phyloP scores from a whole-genome alignment of 2,329 filamentous ascomycete species.

The Fusarium camptoceras region DNA sequence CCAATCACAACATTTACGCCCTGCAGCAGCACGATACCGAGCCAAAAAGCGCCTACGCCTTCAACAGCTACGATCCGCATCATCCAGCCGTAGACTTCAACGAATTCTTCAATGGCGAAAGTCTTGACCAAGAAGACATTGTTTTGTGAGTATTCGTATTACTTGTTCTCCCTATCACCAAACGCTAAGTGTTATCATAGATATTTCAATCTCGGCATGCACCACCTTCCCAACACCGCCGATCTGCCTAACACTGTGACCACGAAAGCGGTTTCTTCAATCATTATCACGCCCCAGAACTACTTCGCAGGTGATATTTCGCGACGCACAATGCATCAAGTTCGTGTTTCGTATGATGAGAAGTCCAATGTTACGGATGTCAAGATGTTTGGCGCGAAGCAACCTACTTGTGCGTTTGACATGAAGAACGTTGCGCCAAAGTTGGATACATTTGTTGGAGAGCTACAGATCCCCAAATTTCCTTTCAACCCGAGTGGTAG shows the following conservation, averaged over 20 bases:
- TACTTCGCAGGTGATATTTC: slow-evolving; percentile 25
- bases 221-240: slow-evolving; percentile 32
- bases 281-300: slow-evolving; percentile 30
- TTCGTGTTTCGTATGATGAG: slow-evolving; percentile 20
- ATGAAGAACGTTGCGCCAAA: slow-evolving; percentile 16
- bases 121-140: slow-evolving; percentile 28
- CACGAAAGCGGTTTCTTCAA: slow-evolving; percentile 27
- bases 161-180: accelerated
- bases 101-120: slow-evolving; percentile 27
- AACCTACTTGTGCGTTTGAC: slow-evolving; percentile 26
- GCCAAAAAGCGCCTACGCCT: slow-evolving; percentile 57
- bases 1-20: slow-evolving; percentile 63
- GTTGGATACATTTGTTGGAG: slow-evolving; percentile 25
- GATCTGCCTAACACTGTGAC: slow-evolving; percentile 31
- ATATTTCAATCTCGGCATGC: slow-evolving; percentile 36
- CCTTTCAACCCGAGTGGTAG: slow-evolving; percentile 34
- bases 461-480: slow-evolving; percentile 33
- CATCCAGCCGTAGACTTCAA: slow-evolving; percentile 53
- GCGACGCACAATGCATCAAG: slow-evolving; percentile 25
- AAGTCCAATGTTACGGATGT: slow-evolving; percentile 9
- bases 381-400: slow-evolving; percentile 28
- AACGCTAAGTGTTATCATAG: neutral
- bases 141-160: slow-evolving; percentile 12
- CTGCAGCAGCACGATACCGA: slow-evolving; percentile 65
- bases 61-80: slow-evolving; percentile 58